Conservation (phyloP, 2,329 filamentous ascomycete genomes). For the Chaetomium olivaceum region DNA sequence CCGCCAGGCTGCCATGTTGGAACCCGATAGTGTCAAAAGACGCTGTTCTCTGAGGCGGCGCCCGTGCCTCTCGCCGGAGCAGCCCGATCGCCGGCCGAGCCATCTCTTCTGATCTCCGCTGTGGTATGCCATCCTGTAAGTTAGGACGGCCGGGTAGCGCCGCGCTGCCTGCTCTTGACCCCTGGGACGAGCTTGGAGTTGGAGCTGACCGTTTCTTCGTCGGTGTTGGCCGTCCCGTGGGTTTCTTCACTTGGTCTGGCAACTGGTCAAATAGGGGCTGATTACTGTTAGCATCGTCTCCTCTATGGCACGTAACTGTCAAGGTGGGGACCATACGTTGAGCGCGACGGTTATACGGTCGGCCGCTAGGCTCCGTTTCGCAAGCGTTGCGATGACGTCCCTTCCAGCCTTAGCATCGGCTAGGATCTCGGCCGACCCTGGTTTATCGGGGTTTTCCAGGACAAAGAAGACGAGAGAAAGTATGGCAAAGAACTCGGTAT, state of each 20-base stretch:
- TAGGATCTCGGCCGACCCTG: slow-evolving; percentile 74
- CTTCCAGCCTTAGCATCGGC: slow-evolving; percentile 83
- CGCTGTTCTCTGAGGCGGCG: slow-evolving; percentile 29
- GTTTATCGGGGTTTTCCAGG: slow-evolving; percentile 75
- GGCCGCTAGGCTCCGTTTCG: slow-evolving; percentile 83
- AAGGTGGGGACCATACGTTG: slow-evolving; percentile 51
- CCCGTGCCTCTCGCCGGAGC: slow-evolving; percentile 22
- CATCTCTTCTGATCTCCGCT: slow-evolving; percentile 36
- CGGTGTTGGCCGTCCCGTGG: slow-evolving; percentile 41
- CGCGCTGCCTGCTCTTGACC: slow-evolving; percentile 40
- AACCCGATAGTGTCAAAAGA: slow-evolving; percentile 34
- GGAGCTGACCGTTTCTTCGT: slow-evolving; percentile 61
- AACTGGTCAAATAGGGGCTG: slow-evolving; percentile 84
- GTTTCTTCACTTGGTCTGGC: slow-evolving; percentile 67
- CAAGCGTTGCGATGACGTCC: slow-evolving; percentile 76
- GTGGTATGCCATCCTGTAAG: slow-evolving; percentile 24
- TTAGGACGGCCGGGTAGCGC: slow-evolving; percentile 35
- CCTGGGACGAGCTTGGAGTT: slow-evolving; percentile 25
- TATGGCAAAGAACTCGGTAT: slow-evolving; percentile 47
- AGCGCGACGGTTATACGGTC: slow-evolving; percentile 80
- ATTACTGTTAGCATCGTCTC: slow-evolving; percentile 13
- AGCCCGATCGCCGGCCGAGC: slow-evolving; percentile 25
- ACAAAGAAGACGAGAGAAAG: slow-evolving; percentile 78
- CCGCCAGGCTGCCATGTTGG: slow-evolving; percentile 34
- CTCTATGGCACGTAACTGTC: background rate